Base-by-base conservation (phyloP, 176 grass and related monocot genomes). In the Oryza rufipogon region DNA sequence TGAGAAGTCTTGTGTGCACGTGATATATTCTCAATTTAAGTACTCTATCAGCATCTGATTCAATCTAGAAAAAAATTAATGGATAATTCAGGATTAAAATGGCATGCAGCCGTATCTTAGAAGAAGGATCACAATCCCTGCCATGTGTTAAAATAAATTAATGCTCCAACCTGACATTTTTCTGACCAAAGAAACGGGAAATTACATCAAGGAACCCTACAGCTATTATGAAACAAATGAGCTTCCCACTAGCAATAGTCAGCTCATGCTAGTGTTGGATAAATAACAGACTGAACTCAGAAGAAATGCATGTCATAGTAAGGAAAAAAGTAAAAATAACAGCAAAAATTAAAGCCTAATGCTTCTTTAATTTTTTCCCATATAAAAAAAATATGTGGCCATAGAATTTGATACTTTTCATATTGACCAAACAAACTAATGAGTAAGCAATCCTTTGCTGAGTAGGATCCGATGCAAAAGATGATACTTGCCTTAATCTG, bases 391-490 rank as follows among this genome's bases (percentile, higher is more conserved):
- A 77, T 32, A 39, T n/a, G 67, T 26, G 68, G 46, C 33, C 33
- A 74, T 36, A 34, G 38, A 25, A 68, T 80, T 80, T 75, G 63
- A 45, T 47, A 71, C 17, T 46, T 61, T 22, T 78, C 47, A 34
- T 6, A 51, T 78, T 78, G 61, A 83, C 68, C 68, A 34, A 70
- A 45, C 46, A 58, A 56, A 73, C 13, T 32, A 74, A 68, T 84
- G 34, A 60, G 75, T 45, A 20, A 73, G 19, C 32, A 66, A 66
- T 46, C 34, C 66, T 34, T 68, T 72, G 87, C 75, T 88, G 87
- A 84, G 75, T 88, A 88, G 81, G 87, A 84, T 88, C 87, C 47
- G 60, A 84, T 84, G 75, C 81, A 74, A 88, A 74, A 84, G 81
- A 26, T 47, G 46, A 68, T 28, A 47, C 34, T 84, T 74, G 75